Base-by-base conservation (phyloP, 2,329 filamentous ascomycete species). In the Periglandula ipomoeae region DNA sequence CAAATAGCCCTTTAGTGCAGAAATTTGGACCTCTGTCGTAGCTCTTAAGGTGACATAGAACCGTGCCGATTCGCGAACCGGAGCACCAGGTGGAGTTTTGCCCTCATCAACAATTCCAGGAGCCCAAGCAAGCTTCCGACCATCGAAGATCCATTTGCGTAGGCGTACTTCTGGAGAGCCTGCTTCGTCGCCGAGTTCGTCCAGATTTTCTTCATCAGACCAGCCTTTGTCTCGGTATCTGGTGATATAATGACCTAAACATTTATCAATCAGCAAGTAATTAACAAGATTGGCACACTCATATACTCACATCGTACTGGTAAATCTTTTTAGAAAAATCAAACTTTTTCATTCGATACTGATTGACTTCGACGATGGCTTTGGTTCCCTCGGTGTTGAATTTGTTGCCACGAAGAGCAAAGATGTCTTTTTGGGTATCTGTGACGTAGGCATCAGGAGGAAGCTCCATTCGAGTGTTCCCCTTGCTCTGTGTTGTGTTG, bases 61-160 rank as follows among this genome's bases (percentile, higher is more conserved):
- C 4, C 65, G 65, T 55, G 83, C 69, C n/a, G 62, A 57, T 2
- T 62, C 60, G 1, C 64, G 62, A 1, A 63, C 58, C 27, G 62
- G 63, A 0, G 59, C 55, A 8, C 53, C 52, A 24, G 63, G 53
- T n/a, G 71, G 64, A 20, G 71, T 73, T 41, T 76, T 65, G 54
- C 86, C 86, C 1, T 69, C 72, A 57, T 95, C 88, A 1, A 96
- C 75, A 56, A 66, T 58, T 42, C 62, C 62, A 3, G 66, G 68
- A 10, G 68, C 71, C 91, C 93, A 98, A 15, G 89, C 90, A 42
- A 98, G 75, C 64, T 85, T 88, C 59, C 84, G 83, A 24, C 88
- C 87, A 68, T 97, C 89, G 58, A 81, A 89, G 49, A 96, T 78
- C 78, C 84, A 89, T 38, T 56, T 59, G 58, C 59, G 17, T 63